Evolutionary conservation across 257 asterid species (phyloP).

Genomic region (Solanum corneliomulleri): DNA sequence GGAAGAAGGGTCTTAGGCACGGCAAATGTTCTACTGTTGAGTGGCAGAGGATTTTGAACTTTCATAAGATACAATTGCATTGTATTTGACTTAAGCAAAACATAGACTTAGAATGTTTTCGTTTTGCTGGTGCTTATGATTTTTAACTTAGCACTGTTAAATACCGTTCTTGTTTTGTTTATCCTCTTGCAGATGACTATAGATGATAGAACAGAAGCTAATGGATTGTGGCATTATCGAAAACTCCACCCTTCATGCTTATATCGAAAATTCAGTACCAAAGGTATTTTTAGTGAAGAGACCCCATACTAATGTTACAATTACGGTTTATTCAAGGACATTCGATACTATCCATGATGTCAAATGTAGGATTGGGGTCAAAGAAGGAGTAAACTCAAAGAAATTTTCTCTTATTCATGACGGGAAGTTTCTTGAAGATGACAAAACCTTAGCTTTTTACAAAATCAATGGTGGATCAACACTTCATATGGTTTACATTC

Average conservation of each 20-base stretch:
- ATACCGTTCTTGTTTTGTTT: too few species aligned
- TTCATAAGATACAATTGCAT: background rate
- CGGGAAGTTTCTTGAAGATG: conserved; percentile 7
- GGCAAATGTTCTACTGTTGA: background rate
- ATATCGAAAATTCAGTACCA: background rate
- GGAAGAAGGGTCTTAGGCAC: background rate
- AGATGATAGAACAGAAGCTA: conserved; percentile 4
- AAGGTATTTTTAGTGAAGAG: background rate
- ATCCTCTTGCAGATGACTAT: background rate
- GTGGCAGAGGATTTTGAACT: background rate
- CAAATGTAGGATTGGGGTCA: conserved; percentile 1
- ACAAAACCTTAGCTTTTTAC: conserved; percentile 3
- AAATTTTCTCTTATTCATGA: conserved; percentile 1
- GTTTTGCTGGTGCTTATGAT: background rate
- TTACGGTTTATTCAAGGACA: conserved; percentile 1
- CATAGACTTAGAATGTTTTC: background rate
- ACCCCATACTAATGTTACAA: background rate
- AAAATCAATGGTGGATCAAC: background rate
- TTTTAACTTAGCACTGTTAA: background rate
- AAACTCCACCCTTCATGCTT: conserved; percentile 4
- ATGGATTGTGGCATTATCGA: background rate
- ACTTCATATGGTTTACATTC: conserved; percentile 6
- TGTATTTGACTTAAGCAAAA: background rate
- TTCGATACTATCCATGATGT: conserved; percentile 8
- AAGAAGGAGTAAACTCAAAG: background rate